Evolutionary conservation across 768 basidiomycete genomes (phyloP).

Genomic region (Psilocybe subaeruginosa): DNA sequence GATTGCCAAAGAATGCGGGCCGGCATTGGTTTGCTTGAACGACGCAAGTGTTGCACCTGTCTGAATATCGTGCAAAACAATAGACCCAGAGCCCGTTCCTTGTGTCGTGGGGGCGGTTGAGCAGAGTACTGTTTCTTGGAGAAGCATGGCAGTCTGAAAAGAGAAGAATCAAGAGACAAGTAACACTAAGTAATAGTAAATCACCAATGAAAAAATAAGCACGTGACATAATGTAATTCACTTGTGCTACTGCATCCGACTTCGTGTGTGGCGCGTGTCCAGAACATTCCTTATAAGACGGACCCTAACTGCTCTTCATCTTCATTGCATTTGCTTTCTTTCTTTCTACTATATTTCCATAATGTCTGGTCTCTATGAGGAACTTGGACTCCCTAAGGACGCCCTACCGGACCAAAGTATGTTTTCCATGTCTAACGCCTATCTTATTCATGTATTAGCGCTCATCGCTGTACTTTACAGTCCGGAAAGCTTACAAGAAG

Average conservation of each 20-base stretch:
- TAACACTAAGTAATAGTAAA: background rate
- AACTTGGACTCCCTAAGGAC: conserved; percentile 52
- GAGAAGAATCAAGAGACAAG: conserved; percentile 4
- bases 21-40: conserved; percentile 83
- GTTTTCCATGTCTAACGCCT: conserved; percentile 25
- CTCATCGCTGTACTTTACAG: conserved; percentile 34
- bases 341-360: conserved; percentile 30
- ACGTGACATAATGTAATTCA: conserved; percentile 25
- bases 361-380: conserved; percentile 67
- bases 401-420: conserved; percentile 68
- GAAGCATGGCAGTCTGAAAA: conserved; percentile 45
- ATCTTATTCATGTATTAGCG: background rate
- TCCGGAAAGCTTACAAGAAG: conserved; percentile 79
- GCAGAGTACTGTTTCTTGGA: conserved; percentile 73
- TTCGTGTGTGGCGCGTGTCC: conserved; percentile 29
- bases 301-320: conserved; percentile 15
- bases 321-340: conserved; percentile 9
- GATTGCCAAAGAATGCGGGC: conserved; percentile 65
- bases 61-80: conserved; percentile 82
- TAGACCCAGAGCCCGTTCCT: conserved; percentile 57
- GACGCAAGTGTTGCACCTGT: conserved; percentile 77
- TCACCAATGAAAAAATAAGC: conserved; percentile 14
- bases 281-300: conserved; percentile 29
- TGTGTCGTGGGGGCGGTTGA: conserved; percentile 54
- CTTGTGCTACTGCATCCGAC: background rate